Conservation (phyloP, 2,329 filamentous ascomycete species). For the Penicillium crustosum region DNA sequence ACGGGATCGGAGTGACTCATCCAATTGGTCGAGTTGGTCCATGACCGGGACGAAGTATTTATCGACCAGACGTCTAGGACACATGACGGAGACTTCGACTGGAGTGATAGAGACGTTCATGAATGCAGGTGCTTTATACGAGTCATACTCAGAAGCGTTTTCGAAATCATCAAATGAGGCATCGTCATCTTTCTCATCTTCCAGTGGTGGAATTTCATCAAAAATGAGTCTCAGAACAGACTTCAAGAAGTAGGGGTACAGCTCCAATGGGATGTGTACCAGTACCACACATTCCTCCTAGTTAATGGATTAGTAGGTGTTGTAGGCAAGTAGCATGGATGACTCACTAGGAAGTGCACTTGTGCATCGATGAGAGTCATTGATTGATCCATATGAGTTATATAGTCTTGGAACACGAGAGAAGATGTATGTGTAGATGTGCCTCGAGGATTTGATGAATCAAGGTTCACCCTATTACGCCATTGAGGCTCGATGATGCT, state of each 20-base stretch:
- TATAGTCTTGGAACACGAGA: neutral
- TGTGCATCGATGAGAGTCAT: slow-evolving; percentile 26
- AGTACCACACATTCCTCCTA: slow-evolving; percentile 85
- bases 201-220: slow-evolving; percentile 51
- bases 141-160: slow-evolving; percentile 21
- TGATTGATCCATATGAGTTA: slow-evolving; percentile 21
- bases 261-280: slow-evolving; percentile 81
- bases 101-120: slow-evolving; percentile 92
- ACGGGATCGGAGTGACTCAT: slow-evolving; percentile 42
- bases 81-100: slow-evolving; percentile 89
- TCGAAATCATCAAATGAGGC: slow-evolving; percentile 46
- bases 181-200: slow-evolving; percentile 37
- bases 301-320: neutral
- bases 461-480: slow-evolving; percentile 16
- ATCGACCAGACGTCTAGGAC: slow-evolving; percentile 71
- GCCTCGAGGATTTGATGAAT: neutral
- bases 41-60: slow-evolving; percentile 74
- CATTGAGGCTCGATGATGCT: slow-evolving; percentile 18
- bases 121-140: slow-evolving; percentile 67
- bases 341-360: slow-evolving; percentile 26
- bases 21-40: slow-evolving; percentile 55
- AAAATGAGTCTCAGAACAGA: slow-evolving; percentile 83
- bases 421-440: neutral
- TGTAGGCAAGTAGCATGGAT: neutral
- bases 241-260: slow-evolving; percentile 77